Evolutionary conservation across 257 asterid species (phyloP).

Genomic region (Henckelia pumila): DNA sequence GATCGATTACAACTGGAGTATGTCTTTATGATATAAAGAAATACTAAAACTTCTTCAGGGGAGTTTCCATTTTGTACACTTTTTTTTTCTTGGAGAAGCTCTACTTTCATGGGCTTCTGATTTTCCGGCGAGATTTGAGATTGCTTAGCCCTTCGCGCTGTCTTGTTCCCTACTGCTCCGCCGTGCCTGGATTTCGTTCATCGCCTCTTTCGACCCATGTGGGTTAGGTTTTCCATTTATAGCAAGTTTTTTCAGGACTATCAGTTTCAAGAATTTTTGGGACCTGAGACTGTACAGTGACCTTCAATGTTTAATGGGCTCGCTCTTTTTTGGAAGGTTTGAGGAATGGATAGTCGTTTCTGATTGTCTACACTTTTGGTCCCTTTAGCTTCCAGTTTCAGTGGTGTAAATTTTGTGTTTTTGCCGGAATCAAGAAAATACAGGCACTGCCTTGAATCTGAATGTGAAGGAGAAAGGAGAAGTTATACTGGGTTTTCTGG

Average conservation of each 20-base stretch:
- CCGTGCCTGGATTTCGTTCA: slow-evolving; percentile 27
- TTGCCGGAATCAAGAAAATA: slow-evolving; percentile 18
- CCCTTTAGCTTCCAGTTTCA: slow-evolving; percentile 6
- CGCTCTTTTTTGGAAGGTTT: slow-evolving; percentile 16
- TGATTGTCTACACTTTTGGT: slow-evolving; percentile 17
- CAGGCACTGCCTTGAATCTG: slow-evolving; percentile 22
- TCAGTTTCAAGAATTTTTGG: slow-evolving; percentile 19
- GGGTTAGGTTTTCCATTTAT: slow-evolving; percentile 35
- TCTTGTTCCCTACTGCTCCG: slow-evolving; percentile 46
- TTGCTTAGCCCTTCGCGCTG: slow-evolving; percentile 38
- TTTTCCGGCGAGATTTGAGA: slow-evolving; percentile 65
- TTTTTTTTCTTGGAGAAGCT: slow-evolving; percentile 31
- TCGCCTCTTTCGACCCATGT: slow-evolving; percentile 19
- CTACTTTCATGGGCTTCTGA: slow-evolving; percentile 41
- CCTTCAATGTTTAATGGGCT: slow-evolving; percentile 33
- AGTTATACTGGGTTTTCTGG: neutral
- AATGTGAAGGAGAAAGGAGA: slow-evolving; percentile 17
- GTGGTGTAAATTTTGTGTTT: slow-evolving; percentile 12
- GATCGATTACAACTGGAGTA: neutral
- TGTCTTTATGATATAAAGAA: neutral
- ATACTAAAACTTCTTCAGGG: slow-evolving; percentile 19
- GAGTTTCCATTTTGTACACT: slow-evolving; percentile 16
- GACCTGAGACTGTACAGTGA: slow-evolving; percentile 20
- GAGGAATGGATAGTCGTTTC: slow-evolving; percentile 17
- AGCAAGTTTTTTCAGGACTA: slow-evolving; percentile 26